phyloP scores from a whole-genome alignment of 78 protist species.

The Guillardia theta region DNA sequence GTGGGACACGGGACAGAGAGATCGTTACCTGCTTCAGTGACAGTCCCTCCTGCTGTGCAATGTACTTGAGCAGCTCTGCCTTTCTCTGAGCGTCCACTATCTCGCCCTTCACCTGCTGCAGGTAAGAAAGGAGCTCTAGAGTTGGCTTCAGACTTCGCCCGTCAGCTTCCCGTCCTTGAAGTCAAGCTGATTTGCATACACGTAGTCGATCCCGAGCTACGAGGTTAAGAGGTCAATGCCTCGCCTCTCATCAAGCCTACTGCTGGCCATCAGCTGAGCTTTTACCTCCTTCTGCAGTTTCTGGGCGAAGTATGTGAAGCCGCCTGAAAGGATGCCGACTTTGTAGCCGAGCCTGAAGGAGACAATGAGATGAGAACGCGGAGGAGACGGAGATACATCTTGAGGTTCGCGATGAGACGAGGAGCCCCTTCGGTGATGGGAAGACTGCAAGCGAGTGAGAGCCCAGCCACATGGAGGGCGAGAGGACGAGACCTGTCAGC shows the following conservation, averaged over 20 bases:
- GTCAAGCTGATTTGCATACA: slow-evolving; percentile 3
- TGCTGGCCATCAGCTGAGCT: too few species aligned
- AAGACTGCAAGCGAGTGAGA: not conserved
- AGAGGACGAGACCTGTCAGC: not conserved
- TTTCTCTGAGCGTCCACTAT: not conserved
- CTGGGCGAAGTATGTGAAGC: not conserved
- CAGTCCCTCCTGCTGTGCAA: not conserved
- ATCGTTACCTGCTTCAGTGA: not conserved
- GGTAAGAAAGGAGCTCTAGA: not conserved
- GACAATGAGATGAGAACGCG: not conserved
- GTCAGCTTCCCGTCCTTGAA: not conserved
- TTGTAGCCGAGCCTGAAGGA: not conserved
- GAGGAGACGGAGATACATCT: not conserved
- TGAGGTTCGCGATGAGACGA: not conserved
- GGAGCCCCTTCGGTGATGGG: slow-evolving; percentile 37
- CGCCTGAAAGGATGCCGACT: not conserved
- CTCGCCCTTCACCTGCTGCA: not conserved
- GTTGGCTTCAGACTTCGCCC: not conserved
- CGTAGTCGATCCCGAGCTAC: slow-evolving; percentile 33
- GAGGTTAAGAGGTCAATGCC: too few species aligned
- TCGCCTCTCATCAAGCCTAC: too few species aligned
- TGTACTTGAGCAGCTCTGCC: not conserved
- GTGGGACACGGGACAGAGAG: not conserved
- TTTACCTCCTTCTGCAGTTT: not conserved
- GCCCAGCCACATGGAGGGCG: not conserved